phyloP scores from a whole-genome alignment of 1,139 yeast genomes.

The Pichia sp. region DNA sequence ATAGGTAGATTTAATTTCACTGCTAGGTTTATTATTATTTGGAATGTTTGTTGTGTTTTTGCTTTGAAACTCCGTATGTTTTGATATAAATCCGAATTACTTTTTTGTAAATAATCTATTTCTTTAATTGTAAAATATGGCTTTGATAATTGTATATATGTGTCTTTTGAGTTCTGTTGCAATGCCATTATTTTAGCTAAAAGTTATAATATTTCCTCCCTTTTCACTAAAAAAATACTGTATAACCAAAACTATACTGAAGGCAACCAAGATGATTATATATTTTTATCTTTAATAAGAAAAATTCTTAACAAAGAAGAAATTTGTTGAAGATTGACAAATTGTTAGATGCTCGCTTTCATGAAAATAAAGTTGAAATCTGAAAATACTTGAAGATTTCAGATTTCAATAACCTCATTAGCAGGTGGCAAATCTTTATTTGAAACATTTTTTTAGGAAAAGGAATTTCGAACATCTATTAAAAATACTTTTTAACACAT shows the following conservation, averaged over 20 bases:
- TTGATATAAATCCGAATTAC: conserved; percentile 39
- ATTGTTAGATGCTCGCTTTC: neutral
- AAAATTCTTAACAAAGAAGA: neutral
- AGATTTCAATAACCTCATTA: too few relatives aligned
- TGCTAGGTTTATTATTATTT: conserved; percentile 48
- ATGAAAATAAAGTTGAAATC: neutral
- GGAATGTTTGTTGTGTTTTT: conserved; percentile 48
- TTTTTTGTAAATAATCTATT: conserved; percentile 43
- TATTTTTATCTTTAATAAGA: neutral
- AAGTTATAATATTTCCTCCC: neutral
- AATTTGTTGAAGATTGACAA: neutral
- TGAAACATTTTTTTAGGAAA: too few relatives aligned
- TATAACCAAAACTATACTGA: too few relatives aligned
- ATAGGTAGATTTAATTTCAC: conserved; percentile 57
- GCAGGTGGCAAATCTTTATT: neutral
- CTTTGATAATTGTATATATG: conserved; percentile 46
- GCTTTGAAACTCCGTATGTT: conserved; percentile 38
- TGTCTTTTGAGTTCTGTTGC: conserved; percentile 1
- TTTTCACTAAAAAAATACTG: too few relatives aligned
- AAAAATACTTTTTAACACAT: neutral
- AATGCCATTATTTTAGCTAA: neutral
- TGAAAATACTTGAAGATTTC: too few relatives aligned
- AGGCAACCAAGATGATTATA: too few relatives aligned
- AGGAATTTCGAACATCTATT: too few relatives aligned
- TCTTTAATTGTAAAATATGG: conserved; percentile 60